Base-by-base conservation (phyloP, 2,329 filamentous ascomycete genomes). In the Trichoderma sp. region DNA sequence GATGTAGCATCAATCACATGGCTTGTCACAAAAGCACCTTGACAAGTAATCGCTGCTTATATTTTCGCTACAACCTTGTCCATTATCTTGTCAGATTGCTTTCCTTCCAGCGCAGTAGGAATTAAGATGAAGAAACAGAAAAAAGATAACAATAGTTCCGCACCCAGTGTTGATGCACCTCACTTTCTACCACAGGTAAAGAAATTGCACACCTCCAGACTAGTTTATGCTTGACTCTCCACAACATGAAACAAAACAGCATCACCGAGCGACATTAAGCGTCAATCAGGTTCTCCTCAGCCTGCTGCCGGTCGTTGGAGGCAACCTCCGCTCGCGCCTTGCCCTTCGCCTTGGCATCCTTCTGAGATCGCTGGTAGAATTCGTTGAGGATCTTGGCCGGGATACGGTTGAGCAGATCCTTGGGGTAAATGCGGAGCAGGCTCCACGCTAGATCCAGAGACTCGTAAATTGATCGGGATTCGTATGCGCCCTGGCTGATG, bases 371-470 rank as follows among this genome's bases (percentile, higher is more conserved):
- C 75, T 89, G 87, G 79, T 94, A 95, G 81, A 88, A 95, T 78
- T 94, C 91, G 74, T 93, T 89, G 72, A 95, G 85, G 50, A 92
- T 77, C 82, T 93, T 92, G 82, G 88, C 87, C 66, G 91, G 91
- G 74, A 95, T 93, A 80, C 96, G 92, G 83, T 99, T 99, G 73
- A 99, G 90, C 72, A 97, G 82, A 74, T 99, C 95, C 87, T 96
- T 97, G 79, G 94, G 94, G 84, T 94, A 99, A 78, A 99, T 97
- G 71, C 95, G 89, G 71, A 99, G 88, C 78, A 99, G 81, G 75
- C 92, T 94, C 95, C 95, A 99, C 48, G 95, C 96, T 72, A 96
- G 87, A 73, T 99, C 96, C 68, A 99, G 86, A 52, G 92, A 96
- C 79, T 99, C 95, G 79, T 87, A 93, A 75, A 99, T 97, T 69